A percentile compares a stretch with the other conserved stretches of the same genome.
phyloP scores from a whole-genome alignment of 2,329 filamentous ascomycete species.

The Dactylonectria estremocensis region DNA sequence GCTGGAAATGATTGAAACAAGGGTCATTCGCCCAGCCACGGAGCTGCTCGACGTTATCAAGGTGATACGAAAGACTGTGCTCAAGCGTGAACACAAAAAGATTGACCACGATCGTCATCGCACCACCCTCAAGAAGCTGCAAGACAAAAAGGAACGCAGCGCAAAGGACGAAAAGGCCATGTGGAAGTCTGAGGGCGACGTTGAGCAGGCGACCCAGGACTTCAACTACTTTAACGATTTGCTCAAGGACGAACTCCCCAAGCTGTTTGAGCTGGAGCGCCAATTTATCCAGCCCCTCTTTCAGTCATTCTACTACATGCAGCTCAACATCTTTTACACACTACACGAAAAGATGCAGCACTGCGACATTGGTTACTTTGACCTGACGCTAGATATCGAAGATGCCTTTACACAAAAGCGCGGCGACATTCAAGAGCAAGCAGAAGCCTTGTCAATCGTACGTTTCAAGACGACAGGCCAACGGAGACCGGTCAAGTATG shows the following conservation, averaged over 20 bases:
- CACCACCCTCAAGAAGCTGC: conserved; percentile 88
- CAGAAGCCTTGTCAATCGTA: conserved; percentile 88
- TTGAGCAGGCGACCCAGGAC: conserved; percentile 93
- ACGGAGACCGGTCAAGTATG: conserved; percentile 72
- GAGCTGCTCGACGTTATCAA: conserved; percentile 97
- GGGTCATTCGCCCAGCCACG: conserved; percentile 92
- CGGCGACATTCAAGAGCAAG: conserved; percentile 86
- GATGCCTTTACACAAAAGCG: conserved; percentile 92
- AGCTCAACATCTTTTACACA: conserved; percentile 99
- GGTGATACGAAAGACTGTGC: conserved; percentile 87
- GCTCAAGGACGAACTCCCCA: conserved; percentile 94
- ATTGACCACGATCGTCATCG: conserved; percentile 95
- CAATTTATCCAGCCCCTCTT: conserved; percentile 98
- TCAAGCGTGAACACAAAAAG: conserved; percentile 97
- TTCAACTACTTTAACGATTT: conserved; percentile 99
- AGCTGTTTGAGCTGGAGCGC: conserved; percentile 89
- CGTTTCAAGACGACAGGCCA: conserved; percentile 93
- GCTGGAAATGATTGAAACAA: conserved; percentile 95
- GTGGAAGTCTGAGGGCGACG: conserved; percentile 94
- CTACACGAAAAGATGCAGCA: conserved; percentile 98
- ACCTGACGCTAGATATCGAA: conserved; percentile 90
- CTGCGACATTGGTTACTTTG: conserved; percentile 98
- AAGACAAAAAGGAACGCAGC: conserved; percentile 97
- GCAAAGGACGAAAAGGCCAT: conserved; percentile 98
- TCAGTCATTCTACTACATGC: conserved; percentile 99